A percentile compares a stretch with the other conserved stretches of the same genome.
phyloP scores from a whole-genome alignment of 2,329 filamentous ascomycete genomes.

The Colletotrichum karsti region DNA sequence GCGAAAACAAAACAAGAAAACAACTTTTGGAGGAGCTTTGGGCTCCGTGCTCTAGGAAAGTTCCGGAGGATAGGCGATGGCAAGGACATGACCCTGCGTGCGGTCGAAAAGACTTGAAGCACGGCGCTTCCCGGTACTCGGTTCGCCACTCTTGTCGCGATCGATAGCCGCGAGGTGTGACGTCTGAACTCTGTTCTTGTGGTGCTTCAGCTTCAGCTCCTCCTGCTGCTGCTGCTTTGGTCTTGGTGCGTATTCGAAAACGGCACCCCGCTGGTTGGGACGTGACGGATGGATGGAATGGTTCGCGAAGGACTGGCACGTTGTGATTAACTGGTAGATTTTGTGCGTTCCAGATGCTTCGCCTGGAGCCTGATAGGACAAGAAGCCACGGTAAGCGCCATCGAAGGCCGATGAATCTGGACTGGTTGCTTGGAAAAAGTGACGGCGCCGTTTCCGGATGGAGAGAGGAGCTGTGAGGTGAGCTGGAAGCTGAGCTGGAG shows the following conservation, averaged over 20 bases:
- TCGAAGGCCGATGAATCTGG: not conserved
- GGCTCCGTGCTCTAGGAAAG: not conserved
- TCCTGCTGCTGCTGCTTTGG: not conserved
- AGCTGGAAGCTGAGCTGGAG: not conserved
- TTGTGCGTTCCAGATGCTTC: not conserved
- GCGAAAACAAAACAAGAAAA: not conserved
- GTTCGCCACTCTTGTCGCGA: no score
- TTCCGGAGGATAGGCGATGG: not conserved
- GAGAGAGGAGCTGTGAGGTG: not conserved
- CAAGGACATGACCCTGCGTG: not conserved
- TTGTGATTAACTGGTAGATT: not conserved
- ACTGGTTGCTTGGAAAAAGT: not conserved
- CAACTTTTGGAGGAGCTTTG: not conserved
- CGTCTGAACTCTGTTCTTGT: not conserved
- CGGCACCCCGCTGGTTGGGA: not conserved
- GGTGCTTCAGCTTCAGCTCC: no score
- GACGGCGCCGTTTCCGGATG: conserved; percentile 20
- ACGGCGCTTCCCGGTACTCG: not conserved
- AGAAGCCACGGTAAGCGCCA: not conserved
- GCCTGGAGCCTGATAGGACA: not conserved
- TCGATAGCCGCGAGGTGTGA: not conserved
- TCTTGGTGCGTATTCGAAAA: not conserved
- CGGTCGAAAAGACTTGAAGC: not conserved
- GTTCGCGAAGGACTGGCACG: conserved; percentile 1
- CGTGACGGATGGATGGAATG: not conserved